These are phyloP conservation scores for Talaromyces rugulosus DNA, from an alignment of 2,329 filamentous ascomycete species.

Conservation along the genomic window DNA sequence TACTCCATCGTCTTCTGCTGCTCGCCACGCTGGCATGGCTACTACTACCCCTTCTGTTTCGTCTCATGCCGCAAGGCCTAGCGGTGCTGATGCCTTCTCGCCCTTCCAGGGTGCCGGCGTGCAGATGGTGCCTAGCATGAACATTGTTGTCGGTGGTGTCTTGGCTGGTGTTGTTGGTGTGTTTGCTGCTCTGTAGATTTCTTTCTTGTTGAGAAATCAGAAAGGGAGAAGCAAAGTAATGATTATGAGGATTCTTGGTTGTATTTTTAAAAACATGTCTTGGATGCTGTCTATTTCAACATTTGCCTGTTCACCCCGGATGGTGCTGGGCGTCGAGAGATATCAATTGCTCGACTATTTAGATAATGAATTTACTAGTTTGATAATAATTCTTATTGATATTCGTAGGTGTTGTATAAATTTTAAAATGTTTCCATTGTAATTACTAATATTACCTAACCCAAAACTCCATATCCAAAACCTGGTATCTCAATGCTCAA, in stretches of 20 bases:
- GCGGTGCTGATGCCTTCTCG: conserved; percentile 5
- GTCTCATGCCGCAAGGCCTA: not conserved
- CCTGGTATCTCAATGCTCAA: conserved; percentile 17
- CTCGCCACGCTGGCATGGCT: not conserved
- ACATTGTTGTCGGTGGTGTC: conserved; percentile 5
- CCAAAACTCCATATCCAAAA: not conserved
- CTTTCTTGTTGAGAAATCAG: not conserved
- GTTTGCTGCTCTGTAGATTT: conserved; percentile 8
- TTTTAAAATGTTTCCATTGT: too few relatives aligned
- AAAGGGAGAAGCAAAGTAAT: not conserved
- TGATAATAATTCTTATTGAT: not conserved
- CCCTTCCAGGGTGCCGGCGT: conserved; percentile 9
- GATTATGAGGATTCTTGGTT: not conserved
- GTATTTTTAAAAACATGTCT: not conserved
- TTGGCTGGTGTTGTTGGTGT: conserved; percentile 8
- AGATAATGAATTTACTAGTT: not conserved
- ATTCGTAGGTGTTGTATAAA: not conserved
- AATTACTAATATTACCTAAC: not conserved
- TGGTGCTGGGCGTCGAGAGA: not conserved
- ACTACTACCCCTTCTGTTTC: not conserved
- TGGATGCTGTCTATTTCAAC: not conserved
- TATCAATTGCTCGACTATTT: not conserved
- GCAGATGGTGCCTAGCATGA: conserved; percentile 8
- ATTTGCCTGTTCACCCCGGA: not conserved
- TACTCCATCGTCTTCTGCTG: conserved; percentile 5